Evolutionary conservation across 192 early-diverging fungal species (phyloP), one percentile per base, ranked within the genome.

Genomic region (Ambispora gerdemannii): DNA sequence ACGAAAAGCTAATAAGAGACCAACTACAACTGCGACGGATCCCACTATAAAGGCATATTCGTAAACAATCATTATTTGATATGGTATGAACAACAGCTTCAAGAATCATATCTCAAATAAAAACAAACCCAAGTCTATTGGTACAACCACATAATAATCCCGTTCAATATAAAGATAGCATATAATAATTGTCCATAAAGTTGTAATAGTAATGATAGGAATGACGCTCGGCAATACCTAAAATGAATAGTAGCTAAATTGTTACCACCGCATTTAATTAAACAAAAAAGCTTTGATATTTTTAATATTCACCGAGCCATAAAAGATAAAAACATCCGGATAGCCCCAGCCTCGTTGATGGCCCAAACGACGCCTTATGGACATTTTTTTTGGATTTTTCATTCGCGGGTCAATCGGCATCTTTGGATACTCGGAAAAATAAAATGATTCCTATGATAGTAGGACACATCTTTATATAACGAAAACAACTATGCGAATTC

Each of bases 1-100:
- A 71, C 93, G 85, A 76, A 95, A 95, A 47, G 88, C 91, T 30
- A 95, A 79, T 19, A 95, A 78, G 72, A 95, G 73, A 76, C 82
- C 84, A n/a, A 88, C 75, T 8, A 88, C 86, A 30, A 87, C 84
- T 59, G 80, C 80, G 43, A 87, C 70, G 13, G 85, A 76, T 17
- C 75, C 71, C 24, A 84, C 83, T 80, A 64, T n/a, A 19, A 25
- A 1, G 22, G 17, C 22, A 19, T 49, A 17, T 51, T 4, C 3
- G n/a, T 49, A 38, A 28, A 19, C n/a, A 35, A 3, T 17, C 20
- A 53, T 35, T 1, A n/a, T 67, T 33, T 50, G 30, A 3, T 43
- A 53, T 30, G 4, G 2, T 33, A 34, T 32, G 30, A 53, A 27
- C 55, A 51, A 38, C 35, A 25, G n/a, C n/a, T n/a, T 24, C n/a